Conservation (phyloP, 345 rosid genomes). For the Punica granatum region DNA sequence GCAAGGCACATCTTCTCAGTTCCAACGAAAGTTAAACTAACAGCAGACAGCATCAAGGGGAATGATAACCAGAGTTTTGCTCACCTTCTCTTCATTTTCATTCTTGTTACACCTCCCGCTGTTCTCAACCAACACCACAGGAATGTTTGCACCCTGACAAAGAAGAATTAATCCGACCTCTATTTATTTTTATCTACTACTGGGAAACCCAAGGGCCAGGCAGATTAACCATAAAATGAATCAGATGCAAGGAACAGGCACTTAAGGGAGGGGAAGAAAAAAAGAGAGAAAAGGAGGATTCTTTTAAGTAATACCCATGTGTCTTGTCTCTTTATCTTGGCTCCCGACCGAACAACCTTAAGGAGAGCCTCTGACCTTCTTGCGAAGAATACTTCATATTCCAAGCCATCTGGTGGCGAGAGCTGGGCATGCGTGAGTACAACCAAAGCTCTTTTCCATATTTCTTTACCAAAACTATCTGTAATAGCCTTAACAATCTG, state of each 20-base stretch:
- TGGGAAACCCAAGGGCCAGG: too few species aligned
- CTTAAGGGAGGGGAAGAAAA: background rate
- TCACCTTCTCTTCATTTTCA: constrained; percentile 53
- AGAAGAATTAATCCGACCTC: too few species aligned
- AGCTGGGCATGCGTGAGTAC: constrained; percentile 90
- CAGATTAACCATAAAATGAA: too few species aligned
- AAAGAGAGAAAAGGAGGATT: background rate
- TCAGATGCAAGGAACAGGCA: background rate
- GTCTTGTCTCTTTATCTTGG: constrained; percentile 44
- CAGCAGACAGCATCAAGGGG: constrained; percentile 3
- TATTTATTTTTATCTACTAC: too few species aligned
- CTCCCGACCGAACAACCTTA: constrained; percentile 44
- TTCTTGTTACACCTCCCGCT: constrained; percentile 57
- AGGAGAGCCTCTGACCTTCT: constrained; percentile 70
- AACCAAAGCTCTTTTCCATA: constrained; percentile 69
- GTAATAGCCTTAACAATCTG: constrained; percentile 66
- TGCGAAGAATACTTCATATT: constrained; percentile 50
- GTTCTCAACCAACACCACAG: constrained; percentile 49
- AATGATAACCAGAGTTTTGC: constrained; percentile 6
- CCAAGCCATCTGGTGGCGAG: constrained; percentile 71
- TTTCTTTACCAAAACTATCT: constrained; percentile 73
- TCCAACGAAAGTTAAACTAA: background rate
- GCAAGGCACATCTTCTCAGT: background rate
- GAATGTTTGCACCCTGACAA: constrained; percentile 30
- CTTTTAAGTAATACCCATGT: constrained; percentile 24